Evolutionary conservation across 2,329 filamentous ascomycete genomes (phyloP), one percentile per base, ranked within the genome.

Genomic region (Cladosporium sp.): DNA sequence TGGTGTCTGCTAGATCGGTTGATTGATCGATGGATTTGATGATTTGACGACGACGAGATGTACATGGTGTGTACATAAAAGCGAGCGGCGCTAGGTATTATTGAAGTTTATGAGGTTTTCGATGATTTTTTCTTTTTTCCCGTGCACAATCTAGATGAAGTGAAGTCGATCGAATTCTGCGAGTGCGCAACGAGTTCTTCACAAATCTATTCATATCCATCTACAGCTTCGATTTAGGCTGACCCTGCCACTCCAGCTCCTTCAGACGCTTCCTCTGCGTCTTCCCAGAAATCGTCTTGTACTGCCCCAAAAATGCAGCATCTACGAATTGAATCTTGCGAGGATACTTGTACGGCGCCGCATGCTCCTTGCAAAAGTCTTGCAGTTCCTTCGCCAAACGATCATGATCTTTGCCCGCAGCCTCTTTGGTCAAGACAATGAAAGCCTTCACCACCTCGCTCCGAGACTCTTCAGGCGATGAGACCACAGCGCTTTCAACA

Each of bases 391-490:
- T 74, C 44, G 74, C 67, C 26, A 80, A 68, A 5, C 57, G 61
- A 7, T 68, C 60, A 12, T 67, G 52, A 38, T 69, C 69, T 52
- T 67, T 68, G 54, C 66, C 68, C 4, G 68, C 59, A 15, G 68
- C 69, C 65, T 74, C 61, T 41, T 70, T 55, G 10, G 74, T 78
- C 32, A 80, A 68, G 2, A 80, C 78, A 54, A 80, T 69, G 65
- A 80, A 80, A 0, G 78, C 79, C 59, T 80, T 80, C 26, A 80
- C 78, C 21, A 80, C 77, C 64, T 80, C 78, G 10, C 78, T 77
- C 38, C 79, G 71, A 0, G 71, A 68, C 12, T 73, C 63, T 62
- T 80, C 78, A 1, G 78, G 78, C 2, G 78, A 79, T 5, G 78
- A 75, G 1, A 80, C 77, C 11, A 80, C 78, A 0, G 79, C 78